Evolutionary conservation across 192 early-diverging fungal species (phyloP).

Genomic region (Chytriomyces confervae): DNA sequence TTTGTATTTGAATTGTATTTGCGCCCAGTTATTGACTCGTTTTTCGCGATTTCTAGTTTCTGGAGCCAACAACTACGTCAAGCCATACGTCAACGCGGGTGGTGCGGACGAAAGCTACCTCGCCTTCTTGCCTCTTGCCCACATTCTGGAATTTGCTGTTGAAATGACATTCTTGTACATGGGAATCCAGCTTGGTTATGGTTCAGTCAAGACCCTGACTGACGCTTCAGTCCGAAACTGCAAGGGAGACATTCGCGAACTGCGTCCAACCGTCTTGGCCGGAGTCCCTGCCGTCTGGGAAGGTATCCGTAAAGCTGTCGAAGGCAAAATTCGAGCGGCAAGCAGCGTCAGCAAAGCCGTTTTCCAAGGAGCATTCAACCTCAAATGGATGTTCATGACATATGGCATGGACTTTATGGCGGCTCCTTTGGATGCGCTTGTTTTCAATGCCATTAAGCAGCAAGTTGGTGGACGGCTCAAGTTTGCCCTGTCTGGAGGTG

Average conservation of each 20-base stretch:
- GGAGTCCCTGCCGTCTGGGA: constrained; percentile 85
- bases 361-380: constrained; percentile 74
- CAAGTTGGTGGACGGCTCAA: constrained; percentile 87
- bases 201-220: constrained; percentile 45
- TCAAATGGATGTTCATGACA: constrained; percentile 71
- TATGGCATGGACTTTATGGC: constrained; percentile 49
- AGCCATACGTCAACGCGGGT: constrained; percentile 66
- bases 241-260: constrained; percentile 70
- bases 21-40: not conserved
- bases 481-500: constrained; percentile 86
- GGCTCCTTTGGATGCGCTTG: constrained; percentile 44
- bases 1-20: no score
- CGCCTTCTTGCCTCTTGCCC: constrained; percentile 83
- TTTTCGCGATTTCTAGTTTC: constrained; percentile 22
- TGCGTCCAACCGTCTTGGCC: constrained; percentile 69
- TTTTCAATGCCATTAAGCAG: constrained; percentile 84
- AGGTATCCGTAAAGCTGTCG: constrained; percentile 81
- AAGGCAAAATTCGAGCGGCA: constrained; percentile 62
- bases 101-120: constrained; percentile 51
- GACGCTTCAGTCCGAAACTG: constrained; percentile 70
- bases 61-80: constrained; percentile 50
- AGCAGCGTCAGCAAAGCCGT: constrained; percentile 65
- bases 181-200: constrained; percentile 65
- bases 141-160: constrained; percentile 86
- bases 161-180: constrained; percentile 65